phyloP scores from a whole-genome alignment of 257 asterid species.

The Solanum clarkiae region DNA sequence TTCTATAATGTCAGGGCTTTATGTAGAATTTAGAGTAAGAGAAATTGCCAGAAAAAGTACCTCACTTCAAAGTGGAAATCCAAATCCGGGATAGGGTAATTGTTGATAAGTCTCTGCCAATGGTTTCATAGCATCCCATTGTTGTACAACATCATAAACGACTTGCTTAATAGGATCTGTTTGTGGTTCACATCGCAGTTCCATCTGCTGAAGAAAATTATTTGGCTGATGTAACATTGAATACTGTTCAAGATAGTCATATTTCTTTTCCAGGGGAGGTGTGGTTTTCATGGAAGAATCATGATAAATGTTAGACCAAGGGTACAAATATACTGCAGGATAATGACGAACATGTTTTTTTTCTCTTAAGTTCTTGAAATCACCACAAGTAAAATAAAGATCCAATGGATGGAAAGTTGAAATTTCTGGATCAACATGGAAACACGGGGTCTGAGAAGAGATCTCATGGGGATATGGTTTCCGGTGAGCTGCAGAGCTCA shows the following conservation, averaged over 20 bases:
- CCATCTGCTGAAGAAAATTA: not conserved
- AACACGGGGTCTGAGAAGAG: not conserved
- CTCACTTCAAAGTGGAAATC: not conserved
- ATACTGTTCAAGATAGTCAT: constrained; percentile 4
- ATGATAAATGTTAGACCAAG: constrained; percentile 4
- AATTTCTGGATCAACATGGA: not conserved
- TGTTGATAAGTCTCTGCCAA: not conserved
- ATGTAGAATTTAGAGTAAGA: not conserved
- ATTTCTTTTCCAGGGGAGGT: not conserved
- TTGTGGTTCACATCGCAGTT: not conserved
- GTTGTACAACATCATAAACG: not conserved
- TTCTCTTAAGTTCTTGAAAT: not conserved
- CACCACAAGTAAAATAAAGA: not conserved
- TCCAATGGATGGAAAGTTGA: not conserved
- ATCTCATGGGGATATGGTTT: constrained; percentile 4
- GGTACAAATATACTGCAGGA: constrained; percentile 5
- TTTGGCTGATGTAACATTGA: constrained; percentile 22
- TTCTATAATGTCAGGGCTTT: not conserved
- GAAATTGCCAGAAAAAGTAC: not conserved
- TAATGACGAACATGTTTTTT: not conserved
- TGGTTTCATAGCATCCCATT: not conserved
- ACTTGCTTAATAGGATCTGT: not conserved
- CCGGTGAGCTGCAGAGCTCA: not conserved
- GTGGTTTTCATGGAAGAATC: not conserved
- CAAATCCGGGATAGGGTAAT: not conserved